Base-by-base conservation (phyloP, 164 flowering plant species). In the Liquidambar formosana region DNA sequence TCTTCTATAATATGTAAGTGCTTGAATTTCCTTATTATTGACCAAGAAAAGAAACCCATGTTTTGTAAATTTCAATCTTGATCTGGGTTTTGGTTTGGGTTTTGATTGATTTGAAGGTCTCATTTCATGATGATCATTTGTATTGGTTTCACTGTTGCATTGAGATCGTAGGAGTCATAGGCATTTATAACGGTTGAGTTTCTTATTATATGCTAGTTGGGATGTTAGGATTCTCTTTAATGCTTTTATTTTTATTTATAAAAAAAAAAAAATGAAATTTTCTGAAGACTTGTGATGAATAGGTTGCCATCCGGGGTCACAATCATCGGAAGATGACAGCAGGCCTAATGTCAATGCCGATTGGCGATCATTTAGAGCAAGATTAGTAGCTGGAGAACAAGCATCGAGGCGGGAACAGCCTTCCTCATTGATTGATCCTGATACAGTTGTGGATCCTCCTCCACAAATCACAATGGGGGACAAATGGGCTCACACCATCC, bases 331-430 rank as follows among this genome's bases (percentile, higher is more conserved):
- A 16, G 86, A 79, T 13, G 89, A 47, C 10, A 73, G 64, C 2
- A 64, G 53, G 14, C 77, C 80, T 1, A 11, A 38, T 0, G 19
- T 71, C 15, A 69, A 73, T 28, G 65, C 83, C 1, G 98, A 94
- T 52, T 94, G 97, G 97, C 64, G 96, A 73, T 78, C 94, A 16
- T 94, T 92, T 72, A 78, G 98, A 69, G 97, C 98, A 10, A 86
- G 81, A 70, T 72, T 94, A 18, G 89, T 92, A 0, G 87, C 87
- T 4, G 78, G 69, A 47, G 91, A 91, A 23, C 67, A 64, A 25
- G 73, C 80, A 19, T 48, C 72, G 38, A 71, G 70, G 33, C 61
- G 79, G 6, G 73, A 63, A 10, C 79, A 80, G 27, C 73, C 75
- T 0, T 67, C 79, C 10, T 64, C 70, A 1, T 28, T 51, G 57